A percentile compares a stretch with the other conserved stretches of the same genome.
These are phyloP conservation scores for Biscogniauxia marginata DNA, from an alignment of 2,329 filamentous ascomycete species.

Conservation along the genomic window DNA sequence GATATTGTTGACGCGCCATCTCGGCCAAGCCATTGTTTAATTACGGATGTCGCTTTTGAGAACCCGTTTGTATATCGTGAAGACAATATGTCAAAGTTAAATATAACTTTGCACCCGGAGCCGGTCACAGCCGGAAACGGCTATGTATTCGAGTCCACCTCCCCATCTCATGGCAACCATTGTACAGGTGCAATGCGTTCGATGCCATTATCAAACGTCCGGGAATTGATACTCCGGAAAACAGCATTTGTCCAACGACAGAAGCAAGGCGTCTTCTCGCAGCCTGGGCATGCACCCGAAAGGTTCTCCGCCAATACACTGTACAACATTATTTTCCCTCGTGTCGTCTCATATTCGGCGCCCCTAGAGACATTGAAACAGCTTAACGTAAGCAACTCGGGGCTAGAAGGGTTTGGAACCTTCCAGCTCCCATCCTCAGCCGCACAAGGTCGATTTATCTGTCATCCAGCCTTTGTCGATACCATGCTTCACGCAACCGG, in stretches of 20 bases:
- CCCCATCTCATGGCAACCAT: background rate
- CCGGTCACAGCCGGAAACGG: background rate
- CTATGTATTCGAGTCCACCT: background rate
- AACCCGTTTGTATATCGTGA: constrained; percentile 4
- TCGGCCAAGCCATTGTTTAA: background rate
- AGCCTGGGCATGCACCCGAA: background rate
- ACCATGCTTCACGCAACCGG: constrained; percentile 33
- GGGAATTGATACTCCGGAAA: background rate
- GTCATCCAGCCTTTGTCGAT: constrained; percentile 29
- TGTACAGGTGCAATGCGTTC: background rate
- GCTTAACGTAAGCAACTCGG: constrained; percentile 24
- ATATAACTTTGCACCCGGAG: background rate
- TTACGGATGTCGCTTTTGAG: constrained; percentile 5
- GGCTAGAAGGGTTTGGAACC: constrained; percentile 17
- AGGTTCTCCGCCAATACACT: constrained; percentile 12
- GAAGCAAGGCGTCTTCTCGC: background rate
- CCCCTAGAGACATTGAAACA: constrained; percentile 27
- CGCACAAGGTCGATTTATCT: constrained; percentile 17
- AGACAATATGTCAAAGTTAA: background rate
- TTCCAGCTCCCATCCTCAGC: constrained; percentile 6
- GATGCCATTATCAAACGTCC: background rate
- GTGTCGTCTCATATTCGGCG: constrained; percentile 28
- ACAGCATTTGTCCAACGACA: background rate
- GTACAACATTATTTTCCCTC: constrained; percentile 32
- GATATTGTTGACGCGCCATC: background rate